These are phyloP conservation scores for Tripidium arundinaceum DNA, from an alignment of 202 grass and related monocot genomes.

Conservation along the genomic window DNA sequence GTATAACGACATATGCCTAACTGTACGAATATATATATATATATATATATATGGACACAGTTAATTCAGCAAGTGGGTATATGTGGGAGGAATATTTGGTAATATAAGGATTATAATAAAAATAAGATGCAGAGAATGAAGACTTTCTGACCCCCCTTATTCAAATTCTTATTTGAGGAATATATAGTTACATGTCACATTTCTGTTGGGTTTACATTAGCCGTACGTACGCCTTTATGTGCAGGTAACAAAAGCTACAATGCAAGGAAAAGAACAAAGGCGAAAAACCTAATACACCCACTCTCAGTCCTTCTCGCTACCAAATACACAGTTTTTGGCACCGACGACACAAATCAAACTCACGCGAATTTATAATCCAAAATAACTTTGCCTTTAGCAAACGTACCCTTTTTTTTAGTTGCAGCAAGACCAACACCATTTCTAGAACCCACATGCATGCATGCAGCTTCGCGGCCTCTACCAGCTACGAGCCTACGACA, in stretches of 20 bases:
- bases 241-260: neutral
- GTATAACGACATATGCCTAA: neutral
- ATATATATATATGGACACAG: neutral
- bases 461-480: neutral
- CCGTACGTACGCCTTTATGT: conserved; percentile 2
- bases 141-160: neutral
- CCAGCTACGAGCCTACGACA: too few species aligned
- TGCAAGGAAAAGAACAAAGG: neutral
- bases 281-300: conserved; percentile 23
- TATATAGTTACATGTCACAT: conserved; percentile 11
- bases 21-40: too few species aligned
- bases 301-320: conserved; percentile 1
- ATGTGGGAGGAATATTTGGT: too few species aligned
- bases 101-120: neutral
- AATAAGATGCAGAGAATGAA: neutral
- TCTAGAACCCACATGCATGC: neutral
- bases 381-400: neutral
- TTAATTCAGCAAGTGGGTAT: neutral
- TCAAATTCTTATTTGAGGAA: conserved; percentile 22
- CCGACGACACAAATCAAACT: conserved; percentile 22
- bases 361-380: neutral
- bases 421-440: neutral
- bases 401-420: neutral
- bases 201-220: conserved; percentile 25
- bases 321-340: conserved; percentile 21